A percentile compares a stretch with the other conserved stretches of the same genome.
phyloP scores from a whole-genome alignment of 805 yeast species.

The Candida chauliodis region DNA sequence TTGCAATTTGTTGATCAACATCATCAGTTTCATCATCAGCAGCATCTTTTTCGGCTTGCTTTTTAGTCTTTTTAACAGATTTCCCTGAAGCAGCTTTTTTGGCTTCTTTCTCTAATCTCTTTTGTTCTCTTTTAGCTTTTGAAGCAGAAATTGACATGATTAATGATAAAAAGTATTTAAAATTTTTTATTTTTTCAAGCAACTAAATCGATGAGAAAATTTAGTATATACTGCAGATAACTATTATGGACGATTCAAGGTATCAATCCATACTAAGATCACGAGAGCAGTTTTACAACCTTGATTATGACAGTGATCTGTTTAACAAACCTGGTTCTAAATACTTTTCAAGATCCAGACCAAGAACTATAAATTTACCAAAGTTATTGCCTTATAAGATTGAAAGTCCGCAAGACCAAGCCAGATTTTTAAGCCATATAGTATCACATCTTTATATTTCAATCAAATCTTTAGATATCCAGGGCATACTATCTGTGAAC shows the following conservation, averaged over 20 bases:
- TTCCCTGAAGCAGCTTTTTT: constrained; percentile 62
- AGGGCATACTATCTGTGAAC: constrained; percentile 63
- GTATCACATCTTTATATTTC: constrained; percentile 77
- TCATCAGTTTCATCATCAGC: constrained; percentile 53
- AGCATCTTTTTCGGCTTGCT: constrained; percentile 52
- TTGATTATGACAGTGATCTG: constrained; percentile 50
- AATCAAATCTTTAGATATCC: constrained; percentile 67
- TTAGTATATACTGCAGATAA: constrained; percentile 6
- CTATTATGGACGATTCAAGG: constrained; percentile 21
- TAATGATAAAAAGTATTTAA: background rate
- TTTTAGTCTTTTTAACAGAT: constrained; percentile 58
- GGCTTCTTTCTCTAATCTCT: constrained; percentile 64
- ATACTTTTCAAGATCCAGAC: constrained; percentile 34
- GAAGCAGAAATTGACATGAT: constrained; percentile 72
- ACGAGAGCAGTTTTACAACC: constrained; percentile 37
- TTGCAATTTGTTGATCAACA: constrained; percentile 72
- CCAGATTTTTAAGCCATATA: constrained; percentile 74
- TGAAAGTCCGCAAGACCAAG: constrained; percentile 66
- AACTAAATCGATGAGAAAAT: constrained; percentile 3
- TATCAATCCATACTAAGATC: constrained; percentile 26
- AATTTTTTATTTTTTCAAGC: constrained; percentile 5
- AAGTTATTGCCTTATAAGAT: constrained; percentile 67
- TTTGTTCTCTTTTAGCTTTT: constrained; percentile 97
- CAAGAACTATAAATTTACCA: constrained; percentile 41
- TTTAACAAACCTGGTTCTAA: constrained; percentile 35